phyloP scores from a whole-genome alignment of 176 grass and related monocot genomes.

The Eragrostis nindensis region DNA sequence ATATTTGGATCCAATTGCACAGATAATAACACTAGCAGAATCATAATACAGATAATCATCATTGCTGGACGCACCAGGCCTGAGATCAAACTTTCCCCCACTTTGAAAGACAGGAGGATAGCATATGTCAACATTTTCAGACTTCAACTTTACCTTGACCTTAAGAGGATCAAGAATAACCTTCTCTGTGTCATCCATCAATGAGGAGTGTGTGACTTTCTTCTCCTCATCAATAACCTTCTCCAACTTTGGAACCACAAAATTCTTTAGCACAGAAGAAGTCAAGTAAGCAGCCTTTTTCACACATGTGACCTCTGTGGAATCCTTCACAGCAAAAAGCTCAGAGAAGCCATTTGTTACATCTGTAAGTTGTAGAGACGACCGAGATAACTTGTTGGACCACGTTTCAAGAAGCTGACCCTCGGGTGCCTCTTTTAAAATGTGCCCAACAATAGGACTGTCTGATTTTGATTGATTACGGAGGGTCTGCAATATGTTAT shows the following conservation, averaged over 20 bases:
- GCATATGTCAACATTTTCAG: constrained; percentile 95
- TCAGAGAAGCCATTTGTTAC: constrained; percentile 81
- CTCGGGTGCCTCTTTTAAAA: constrained; percentile 80
- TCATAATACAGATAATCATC: constrained; percentile 87
- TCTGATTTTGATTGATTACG: constrained; percentile 60
- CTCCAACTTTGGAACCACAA: constrained; percentile 93
- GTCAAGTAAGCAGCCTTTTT: constrained; percentile 87
- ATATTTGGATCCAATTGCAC: constrained; percentile 81
- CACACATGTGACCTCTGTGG: constrained; percentile 55
- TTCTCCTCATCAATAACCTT: constrained; percentile 88
- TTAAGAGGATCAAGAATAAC: constrained; percentile 81
- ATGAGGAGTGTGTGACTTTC: constrained; percentile 71
- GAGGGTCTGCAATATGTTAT: constrained; percentile 63
- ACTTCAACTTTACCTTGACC: constrained; percentile 84
- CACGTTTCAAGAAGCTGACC: constrained; percentile 90
- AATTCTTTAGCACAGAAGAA: constrained; percentile 80
- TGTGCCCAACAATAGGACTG: constrained; percentile 65
- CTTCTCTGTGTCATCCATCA: constrained; percentile 95
- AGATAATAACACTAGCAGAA: constrained; percentile 88
- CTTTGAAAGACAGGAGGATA: constrained; percentile 95
- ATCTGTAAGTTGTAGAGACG: constrained; percentile 61
- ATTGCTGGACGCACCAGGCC: constrained; percentile 82
- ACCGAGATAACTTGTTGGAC: constrained; percentile 63
- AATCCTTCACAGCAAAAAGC: constrained; percentile 65
- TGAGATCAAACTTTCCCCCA: constrained; percentile 92